phyloP scores from a whole-genome alignment of 83 land plant genomes.

The Larix sibirica region DNA sequence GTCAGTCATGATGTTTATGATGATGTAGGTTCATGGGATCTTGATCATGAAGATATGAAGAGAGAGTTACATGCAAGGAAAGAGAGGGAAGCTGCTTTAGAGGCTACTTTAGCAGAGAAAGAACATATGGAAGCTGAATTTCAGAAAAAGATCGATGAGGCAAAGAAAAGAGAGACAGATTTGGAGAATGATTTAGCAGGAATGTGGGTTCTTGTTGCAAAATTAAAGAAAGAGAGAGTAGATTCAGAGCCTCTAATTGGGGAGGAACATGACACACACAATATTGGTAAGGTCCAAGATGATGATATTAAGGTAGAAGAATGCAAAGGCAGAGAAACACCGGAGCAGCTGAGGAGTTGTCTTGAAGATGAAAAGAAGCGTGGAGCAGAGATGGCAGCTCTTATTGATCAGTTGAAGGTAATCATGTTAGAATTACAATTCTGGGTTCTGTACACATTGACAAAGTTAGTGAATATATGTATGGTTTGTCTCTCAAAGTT shows the following conservation, averaged over 20 bases:
- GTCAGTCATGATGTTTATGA: background rate
- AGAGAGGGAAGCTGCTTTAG: slow-evolving; percentile 48
- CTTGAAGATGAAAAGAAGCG: slow-evolving; percentile 41
- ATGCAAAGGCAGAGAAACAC: slow-evolving; percentile 2
- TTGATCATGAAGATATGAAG: slow-evolving; percentile 58
- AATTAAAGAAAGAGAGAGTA: slow-evolving; percentile 39
- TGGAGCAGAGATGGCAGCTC: slow-evolving; percentile 41
- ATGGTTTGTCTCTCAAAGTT: background rate
- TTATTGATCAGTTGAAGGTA: slow-evolving; percentile 61
- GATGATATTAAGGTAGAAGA: slow-evolving; percentile 13
- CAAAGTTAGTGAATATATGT: background rate
- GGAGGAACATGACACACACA: background rate
- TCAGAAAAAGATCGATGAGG: slow-evolving; percentile 47
- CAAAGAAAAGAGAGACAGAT: slow-evolving; percentile 51
- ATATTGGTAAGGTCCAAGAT: slow-evolving; percentile 23
- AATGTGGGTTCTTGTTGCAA: slow-evolving; percentile 81
- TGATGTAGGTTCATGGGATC: slow-evolving; percentile 40
- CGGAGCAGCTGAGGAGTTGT: slow-evolving; percentile 28
- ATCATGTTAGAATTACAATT: background rate
- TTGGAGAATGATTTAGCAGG: slow-evolving; percentile 79
- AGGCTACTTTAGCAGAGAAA: slow-evolving; percentile 42
- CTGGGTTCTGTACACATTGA: background rate
- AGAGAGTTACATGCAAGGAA: slow-evolving; percentile 42
- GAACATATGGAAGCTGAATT: slow-evolving; percentile 49
- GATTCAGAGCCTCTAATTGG: slow-evolving; percentile 18